Evolutionary conservation across 2,329 filamentous ascomycete genomes (phyloP).

Genomic region (Microsporum ferrugineum): DNA sequence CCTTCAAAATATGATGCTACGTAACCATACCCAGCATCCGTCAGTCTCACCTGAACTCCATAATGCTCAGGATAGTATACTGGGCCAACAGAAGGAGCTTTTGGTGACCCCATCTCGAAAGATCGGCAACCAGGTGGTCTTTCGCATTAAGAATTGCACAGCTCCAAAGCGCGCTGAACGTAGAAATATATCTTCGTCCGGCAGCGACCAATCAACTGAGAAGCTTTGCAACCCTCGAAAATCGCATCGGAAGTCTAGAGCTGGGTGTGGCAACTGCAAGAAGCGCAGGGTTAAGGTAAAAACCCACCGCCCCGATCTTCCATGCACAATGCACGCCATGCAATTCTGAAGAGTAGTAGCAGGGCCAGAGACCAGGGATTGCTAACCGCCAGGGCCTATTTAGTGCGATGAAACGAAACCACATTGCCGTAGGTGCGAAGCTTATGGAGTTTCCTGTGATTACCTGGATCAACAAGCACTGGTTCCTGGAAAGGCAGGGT

Average conservation of each 20-base stretch:
- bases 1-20: neutral
- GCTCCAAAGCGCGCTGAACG: neutral
- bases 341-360: neutral
- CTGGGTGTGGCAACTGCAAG: constrained; percentile 27
- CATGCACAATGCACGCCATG: neutral
- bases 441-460: constrained; percentile 22
- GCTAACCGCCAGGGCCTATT: neutral
- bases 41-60: neutral
- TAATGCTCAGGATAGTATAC: neutral
- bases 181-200: neutral
- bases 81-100: neutral
- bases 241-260: constrained; percentile 27
- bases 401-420: constrained; percentile 29
- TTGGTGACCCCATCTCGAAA: constrained; percentile 8
- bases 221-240: constrained; percentile 22
- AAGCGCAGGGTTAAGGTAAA: constrained; percentile 27
- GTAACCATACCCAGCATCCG: neutral
- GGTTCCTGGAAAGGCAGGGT: neutral
- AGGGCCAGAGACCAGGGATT: neutral
- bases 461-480: constrained; percentile 15
- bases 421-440: constrained; percentile 23
- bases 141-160: constrained; percentile 11
- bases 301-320: neutral
- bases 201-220: constrained; percentile 6
- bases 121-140: constrained; percentile 15